Conservation (phyloP, 2,329 filamentous ascomycete species). For the Xylaria digitata region DNA sequence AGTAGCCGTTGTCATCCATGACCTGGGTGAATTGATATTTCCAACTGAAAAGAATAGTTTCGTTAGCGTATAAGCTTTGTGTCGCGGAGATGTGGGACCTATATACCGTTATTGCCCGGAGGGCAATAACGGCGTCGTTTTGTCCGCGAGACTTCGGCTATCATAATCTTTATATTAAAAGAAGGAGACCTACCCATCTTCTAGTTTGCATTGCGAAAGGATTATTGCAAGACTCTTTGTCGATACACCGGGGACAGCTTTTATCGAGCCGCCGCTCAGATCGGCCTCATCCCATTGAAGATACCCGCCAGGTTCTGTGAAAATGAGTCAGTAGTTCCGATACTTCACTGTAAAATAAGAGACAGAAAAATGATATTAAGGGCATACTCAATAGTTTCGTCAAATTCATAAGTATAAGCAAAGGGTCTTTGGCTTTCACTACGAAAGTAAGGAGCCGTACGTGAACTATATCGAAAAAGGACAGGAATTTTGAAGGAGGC, state of each 20-base stretch:
- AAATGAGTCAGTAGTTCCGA: background rate
- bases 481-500: conserved; percentile 27
- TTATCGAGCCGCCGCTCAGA: conserved; percentile 21
- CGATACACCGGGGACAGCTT: conserved; percentile 25
- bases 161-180: too few relatives aligned
- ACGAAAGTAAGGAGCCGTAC: conserved; percentile 35
- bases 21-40: conserved; percentile 25
- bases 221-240: conserved; percentile 19
- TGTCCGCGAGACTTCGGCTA: too few relatives aligned
- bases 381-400: conserved; percentile 32
- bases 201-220: conserved; percentile 6
- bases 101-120: too few relatives aligned
- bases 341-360: background rate
- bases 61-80: too few relatives aligned
- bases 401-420: conserved; percentile 27
- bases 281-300: conserved; percentile 38
- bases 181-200: conserved; percentile 14
- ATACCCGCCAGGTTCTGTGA: conserved; percentile 35
- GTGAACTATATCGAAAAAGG: conserved; percentile 36
- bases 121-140: too few relatives aligned
- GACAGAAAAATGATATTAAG: too few relatives aligned
- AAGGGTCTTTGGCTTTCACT: conserved; percentile 32
- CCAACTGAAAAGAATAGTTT: conserved; percentile 17
- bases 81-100: too few relatives aligned
- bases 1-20: conserved; percentile 30